Conservation (phyloP, 768 basidiomycete genomes). For the Pseudohyphozyma bogoriensis region DNA sequence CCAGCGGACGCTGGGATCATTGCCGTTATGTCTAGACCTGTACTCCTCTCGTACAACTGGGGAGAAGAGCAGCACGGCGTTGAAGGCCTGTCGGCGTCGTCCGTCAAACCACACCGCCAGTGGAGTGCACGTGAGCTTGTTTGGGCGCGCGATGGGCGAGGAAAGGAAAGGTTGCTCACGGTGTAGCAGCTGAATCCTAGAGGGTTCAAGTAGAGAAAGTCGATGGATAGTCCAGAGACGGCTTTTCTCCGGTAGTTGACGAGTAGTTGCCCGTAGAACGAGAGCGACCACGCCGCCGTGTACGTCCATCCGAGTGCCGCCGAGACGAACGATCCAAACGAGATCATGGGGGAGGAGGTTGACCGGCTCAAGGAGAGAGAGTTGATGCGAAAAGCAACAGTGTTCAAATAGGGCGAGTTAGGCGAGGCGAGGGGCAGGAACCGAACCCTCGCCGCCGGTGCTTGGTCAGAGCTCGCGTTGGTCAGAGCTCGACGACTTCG, state of each 20-base stretch:
- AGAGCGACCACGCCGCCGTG: conserved; percentile 38
- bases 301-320: conserved; percentile 36
- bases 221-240: conserved; percentile 38
- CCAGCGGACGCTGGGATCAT: conserved; percentile 36
- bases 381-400: not conserved
- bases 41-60: conserved; percentile 38
- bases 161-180: not conserved
- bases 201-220: conserved; percentile 42
- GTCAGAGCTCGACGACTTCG: too few species aligned
- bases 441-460: not conserved
- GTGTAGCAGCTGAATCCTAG: conserved; percentile 38
- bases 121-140: too few species aligned
- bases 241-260: conserved; percentile 33
- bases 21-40: conserved; percentile 37
- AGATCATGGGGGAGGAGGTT: too few species aligned
- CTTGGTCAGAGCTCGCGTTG: too few species aligned
- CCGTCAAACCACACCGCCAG: too few species aligned
- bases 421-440: not conserved
- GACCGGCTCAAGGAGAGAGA: too few species aligned
- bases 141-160: too few species aligned
- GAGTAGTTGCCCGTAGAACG: conserved; percentile 23
- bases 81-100: conserved; percentile 39
- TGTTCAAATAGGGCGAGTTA: not conserved
- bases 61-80: conserved; percentile 35
- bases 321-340: too few species aligned